phyloP scores from a whole-genome alignment of 257 asterid genomes.

The Capsicum pubescens region DNA sequence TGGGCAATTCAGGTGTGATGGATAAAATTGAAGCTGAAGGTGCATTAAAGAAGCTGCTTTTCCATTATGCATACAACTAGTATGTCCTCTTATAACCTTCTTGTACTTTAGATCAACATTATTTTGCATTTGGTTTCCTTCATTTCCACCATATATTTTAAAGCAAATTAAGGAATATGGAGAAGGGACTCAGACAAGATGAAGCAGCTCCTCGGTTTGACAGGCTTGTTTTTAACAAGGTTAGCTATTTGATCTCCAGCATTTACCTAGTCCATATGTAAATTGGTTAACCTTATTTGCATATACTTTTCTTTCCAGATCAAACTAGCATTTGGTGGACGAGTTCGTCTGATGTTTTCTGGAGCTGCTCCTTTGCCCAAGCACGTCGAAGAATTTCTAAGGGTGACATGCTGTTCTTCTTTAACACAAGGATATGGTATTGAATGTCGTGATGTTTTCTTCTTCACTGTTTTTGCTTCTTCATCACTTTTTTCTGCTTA shows the following conservation, averaged over 20 bases:
- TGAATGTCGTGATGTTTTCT: neutral
- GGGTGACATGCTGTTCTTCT: slow-evolving; percentile 83
- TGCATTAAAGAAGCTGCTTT: slow-evolving; percentile 64
- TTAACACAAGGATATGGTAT: slow-evolving; percentile 93
- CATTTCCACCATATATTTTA: neutral
- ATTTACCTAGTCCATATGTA: neutral
- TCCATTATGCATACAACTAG: slow-evolving; percentile 83
- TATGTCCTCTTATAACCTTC: slow-evolving; percentile 37
- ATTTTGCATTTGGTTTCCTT: neutral
- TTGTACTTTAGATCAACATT: neutral
- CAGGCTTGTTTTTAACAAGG: slow-evolving; percentile 87
- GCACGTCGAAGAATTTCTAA: slow-evolving; percentile 86
- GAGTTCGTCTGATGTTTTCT: slow-evolving; percentile 83
- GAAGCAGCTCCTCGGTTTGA: slow-evolving; percentile 90
- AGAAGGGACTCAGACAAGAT: slow-evolving; percentile 77
- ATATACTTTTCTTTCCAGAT: slow-evolving; percentile 46
- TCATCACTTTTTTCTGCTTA: neutral
- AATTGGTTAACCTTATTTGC: neutral
- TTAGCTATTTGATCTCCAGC: slow-evolving; percentile 28
- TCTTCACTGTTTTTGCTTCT: neutral
- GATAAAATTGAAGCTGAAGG: slow-evolving; percentile 83
- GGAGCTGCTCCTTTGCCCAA: slow-evolving; percentile 97
- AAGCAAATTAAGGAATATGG: slow-evolving; percentile 87
- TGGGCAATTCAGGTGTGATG: slow-evolving; percentile 57
- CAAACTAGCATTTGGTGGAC: slow-evolving; percentile 90